Conservation (phyloP, 23 red algal genomes). For the Gracilaria domingensis region DNA sequence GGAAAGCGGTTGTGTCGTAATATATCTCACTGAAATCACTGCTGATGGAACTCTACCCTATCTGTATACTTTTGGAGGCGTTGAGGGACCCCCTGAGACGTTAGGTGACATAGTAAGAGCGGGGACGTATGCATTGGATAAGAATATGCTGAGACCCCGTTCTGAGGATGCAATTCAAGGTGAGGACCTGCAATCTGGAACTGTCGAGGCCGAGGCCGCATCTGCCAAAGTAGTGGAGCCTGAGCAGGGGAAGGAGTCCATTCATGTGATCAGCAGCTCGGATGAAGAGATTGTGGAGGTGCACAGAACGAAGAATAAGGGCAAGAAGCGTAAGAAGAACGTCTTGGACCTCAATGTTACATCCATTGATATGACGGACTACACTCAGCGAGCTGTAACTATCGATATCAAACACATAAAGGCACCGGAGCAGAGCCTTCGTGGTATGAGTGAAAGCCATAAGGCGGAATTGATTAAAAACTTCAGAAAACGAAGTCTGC, state of each 20-base stretch:
- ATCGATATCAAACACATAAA: slow-evolving; percentile 18
- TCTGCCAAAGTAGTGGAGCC: neutral
- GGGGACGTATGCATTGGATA: slow-evolving; percentile 24
- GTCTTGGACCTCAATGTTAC: neutral
- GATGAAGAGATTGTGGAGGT: neutral
- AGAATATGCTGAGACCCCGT: neutral
- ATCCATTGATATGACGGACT: neutral
- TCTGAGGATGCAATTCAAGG: neutral
- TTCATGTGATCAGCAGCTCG: neutral
- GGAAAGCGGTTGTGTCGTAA: neutral
- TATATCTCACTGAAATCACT: neutral
- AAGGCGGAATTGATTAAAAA: neutral
- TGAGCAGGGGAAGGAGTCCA: neutral
- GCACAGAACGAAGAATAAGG: neutral
- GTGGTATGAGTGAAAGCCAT: neutral
- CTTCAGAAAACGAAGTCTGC: neutral
- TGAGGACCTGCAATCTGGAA: neutral
- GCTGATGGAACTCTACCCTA: slow-evolving; percentile 17
- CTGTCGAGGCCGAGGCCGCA: neutral
- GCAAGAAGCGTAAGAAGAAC: neutral
- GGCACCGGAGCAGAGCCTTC: neutral
- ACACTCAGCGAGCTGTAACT: neutral
- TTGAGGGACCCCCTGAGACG: slow-evolving; percentile 16
- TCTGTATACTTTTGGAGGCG: slow-evolving; percentile 23
- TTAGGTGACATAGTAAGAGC: slow-evolving; percentile 9